A percentile compares a stretch with the other conserved stretches of the same genome.
Conservation (phyloP, 2,329 filamentous ascomycete species). For the Aspergillus hiratsukae region DNA sequence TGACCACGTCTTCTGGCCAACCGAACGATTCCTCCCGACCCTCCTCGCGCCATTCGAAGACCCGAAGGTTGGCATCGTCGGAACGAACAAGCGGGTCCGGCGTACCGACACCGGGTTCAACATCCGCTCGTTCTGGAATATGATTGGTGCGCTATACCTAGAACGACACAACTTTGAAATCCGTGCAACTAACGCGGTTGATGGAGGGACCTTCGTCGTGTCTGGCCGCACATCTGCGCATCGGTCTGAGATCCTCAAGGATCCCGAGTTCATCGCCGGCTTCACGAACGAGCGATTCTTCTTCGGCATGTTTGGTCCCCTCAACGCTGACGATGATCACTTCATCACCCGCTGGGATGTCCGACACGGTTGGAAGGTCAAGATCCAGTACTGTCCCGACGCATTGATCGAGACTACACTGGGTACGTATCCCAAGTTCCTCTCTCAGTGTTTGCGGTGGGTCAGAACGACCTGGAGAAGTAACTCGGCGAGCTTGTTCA, state of each 20-base stretch:
- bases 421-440: slow-evolving; percentile 49
- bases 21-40: slow-evolving; percentile 35
- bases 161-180: slow-evolving; percentile 61
- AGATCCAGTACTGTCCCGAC: slow-evolving; percentile 50
- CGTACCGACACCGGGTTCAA: slow-evolving; percentile 27
- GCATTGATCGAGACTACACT: slow-evolving; percentile 51
- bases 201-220: slow-evolving; percentile 57
- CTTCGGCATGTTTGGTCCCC: slow-evolving; percentile 41
- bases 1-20: slow-evolving; percentile 52
- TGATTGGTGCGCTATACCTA: slow-evolving; percentile 57
- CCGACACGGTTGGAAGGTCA: slow-evolving; percentile 48
- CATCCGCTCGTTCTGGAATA: slow-evolving; percentile 43
- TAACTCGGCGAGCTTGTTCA: slow-evolving; percentile 48
- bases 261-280: slow-evolving; percentile 37
- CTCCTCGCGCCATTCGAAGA: slow-evolving; percentile 46
- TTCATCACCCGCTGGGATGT: slow-evolving; percentile 55
- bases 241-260: slow-evolving; percentile 48
- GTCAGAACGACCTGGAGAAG: slow-evolving; percentile 55
- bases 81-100: slow-evolving; percentile 52
- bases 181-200: slow-evolving; percentile 51
- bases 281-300: slow-evolving; percentile 52
- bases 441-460: slow-evolving; percentile 54
- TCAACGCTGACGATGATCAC: slow-evolving; percentile 59
- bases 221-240: slow-evolving; percentile 54
- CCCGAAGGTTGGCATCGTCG: slow-evolving; percentile 49